Base-by-base conservation (phyloP, 176 grass and related monocot genomes). In the Oryza meyeriana region DNA sequence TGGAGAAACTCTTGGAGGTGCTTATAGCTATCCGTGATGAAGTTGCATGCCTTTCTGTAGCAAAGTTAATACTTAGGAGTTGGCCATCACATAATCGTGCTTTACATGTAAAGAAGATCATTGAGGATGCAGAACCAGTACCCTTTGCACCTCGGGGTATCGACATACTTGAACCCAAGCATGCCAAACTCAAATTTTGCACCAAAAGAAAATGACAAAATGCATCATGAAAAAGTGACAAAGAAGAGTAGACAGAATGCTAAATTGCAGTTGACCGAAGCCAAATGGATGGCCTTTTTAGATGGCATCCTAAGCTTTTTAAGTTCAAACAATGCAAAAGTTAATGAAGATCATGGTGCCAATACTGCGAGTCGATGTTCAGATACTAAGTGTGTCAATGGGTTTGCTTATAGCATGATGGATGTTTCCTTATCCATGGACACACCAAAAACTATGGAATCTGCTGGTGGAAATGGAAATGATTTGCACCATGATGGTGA, bases 61-160 rank as follows among this genome's bases (percentile, higher is more conserved):
- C 95, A 82, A 86, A 93, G 87, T 78, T 92, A 61, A 79, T 94
- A 89, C 88, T 94, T 72, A 83, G 81, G 64, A 91, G 90, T 84
- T 98, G 95, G 95, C 92, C 95, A 89, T 98, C 95, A 86, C 95
- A 98, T 93, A 84, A 87, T 81, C 90, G 90, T 67, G 95, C 95
- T 80, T 93, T 94, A 76, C 84, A 94, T 91, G 92, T 94, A 18
- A 98, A 89, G 82, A 84, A 93, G 64, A 85, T 86, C 57, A 98
- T 98, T 62, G 92, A 94, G 75, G 68, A 82, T 87, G 74, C 70
- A 83, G 92, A 91, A 74, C 82, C 77, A 6, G 74, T 91, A 50
- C 84, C 92, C 4, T 94, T 94, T 72, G 88, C 90, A 76, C 82
- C 90, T 78, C 86, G 84, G 24, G 95, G 95, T 81, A 78, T 98